phyloP scores from a whole-genome alignment of 768 basidiomycete species.

The Strobilomyces echinocephalus region DNA sequence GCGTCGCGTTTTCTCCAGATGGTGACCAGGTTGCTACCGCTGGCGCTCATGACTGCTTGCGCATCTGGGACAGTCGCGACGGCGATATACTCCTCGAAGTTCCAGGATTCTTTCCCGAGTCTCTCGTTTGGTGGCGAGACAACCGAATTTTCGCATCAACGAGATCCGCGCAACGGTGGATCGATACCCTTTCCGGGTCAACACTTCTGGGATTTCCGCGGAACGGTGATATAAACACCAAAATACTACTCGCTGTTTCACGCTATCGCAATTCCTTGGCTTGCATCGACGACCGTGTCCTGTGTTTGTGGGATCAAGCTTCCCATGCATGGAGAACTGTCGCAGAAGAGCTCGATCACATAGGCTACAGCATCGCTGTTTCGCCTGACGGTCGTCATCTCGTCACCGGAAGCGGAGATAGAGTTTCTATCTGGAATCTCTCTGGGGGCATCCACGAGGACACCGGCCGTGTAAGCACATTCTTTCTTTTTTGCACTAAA shows the following conservation, averaged over 20 bases:
- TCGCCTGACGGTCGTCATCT: slow-evolving; percentile 6
- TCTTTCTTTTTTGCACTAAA: not conserved
- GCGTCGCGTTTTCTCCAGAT: slow-evolving; percentile 15
- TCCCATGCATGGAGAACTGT: slow-evolving; percentile 1
- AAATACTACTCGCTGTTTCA: slow-evolving; percentile 7
- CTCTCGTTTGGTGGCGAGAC: slow-evolving; percentile 15
- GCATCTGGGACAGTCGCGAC: slow-evolving; percentile 11
- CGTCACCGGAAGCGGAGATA: slow-evolving; percentile 10
- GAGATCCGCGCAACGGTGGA: slow-evolving; percentile 8
- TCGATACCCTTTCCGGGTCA: slow-evolving; percentile 7
- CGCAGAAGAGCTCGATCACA: not conserved
- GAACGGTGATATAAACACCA: not conserved
- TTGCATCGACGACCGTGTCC: not conserved
- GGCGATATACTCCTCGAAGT: slow-evolving; percentile 3
- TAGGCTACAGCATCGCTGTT: slow-evolving; percentile 5
- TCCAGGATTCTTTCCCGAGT: slow-evolving; percentile 7
- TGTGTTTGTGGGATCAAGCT: slow-evolving; percentile 12
- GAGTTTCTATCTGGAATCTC: slow-evolving; percentile 14
- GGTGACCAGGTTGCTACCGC: slow-evolving; percentile 13
- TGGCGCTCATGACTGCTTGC: slow-evolving; percentile 3
- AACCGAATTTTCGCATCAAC: slow-evolving; percentile 13
- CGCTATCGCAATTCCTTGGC: slow-evolving; percentile 5
- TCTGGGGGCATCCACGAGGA: not conserved
- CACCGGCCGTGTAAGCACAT: not conserved
- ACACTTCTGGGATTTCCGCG: slow-evolving; percentile 10